Percentiles rank a stretch among this genome's conserved stretches.
phyloP scores from a whole-genome alignment of 345 rosid species.

The Pseudoturritis turrita region DNA sequence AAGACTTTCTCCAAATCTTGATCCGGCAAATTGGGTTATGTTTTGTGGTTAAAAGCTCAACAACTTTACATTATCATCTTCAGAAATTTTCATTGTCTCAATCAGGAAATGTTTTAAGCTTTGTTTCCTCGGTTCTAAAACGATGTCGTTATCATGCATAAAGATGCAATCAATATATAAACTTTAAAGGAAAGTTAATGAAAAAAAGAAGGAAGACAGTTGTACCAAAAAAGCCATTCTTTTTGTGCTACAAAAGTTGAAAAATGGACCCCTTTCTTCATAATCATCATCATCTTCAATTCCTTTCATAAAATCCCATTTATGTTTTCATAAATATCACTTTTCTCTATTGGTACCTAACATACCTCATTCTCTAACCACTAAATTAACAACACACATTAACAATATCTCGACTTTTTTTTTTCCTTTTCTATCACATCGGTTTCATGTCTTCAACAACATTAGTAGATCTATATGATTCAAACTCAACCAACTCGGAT shows the following conservation, averaged over 20 bases:
- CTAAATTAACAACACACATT: not conserved
- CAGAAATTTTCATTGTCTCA: not conserved
- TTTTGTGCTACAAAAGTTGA: slow-evolving; percentile 1
- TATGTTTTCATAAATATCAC: not conserved
- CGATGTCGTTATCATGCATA: slow-evolving; percentile 1
- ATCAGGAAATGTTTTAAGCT: not conserved
- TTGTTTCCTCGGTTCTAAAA: not conserved
- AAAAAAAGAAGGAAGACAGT: slow-evolving; percentile 6
- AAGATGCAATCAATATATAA: slow-evolving; percentile 13
- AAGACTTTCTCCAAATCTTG: not conserved
- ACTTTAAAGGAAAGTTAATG: slow-evolving; percentile 12
- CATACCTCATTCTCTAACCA: slow-evolving; percentile 23
- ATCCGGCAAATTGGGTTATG: not conserved
- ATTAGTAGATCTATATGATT: not conserved
- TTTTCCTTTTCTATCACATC: not conserved
- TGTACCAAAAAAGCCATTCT: not conserved
- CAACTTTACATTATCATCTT: not conserved
- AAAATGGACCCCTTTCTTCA: slow-evolving; percentile 6
- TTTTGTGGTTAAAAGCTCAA: not conserved
- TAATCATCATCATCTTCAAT: slow-evolving; percentile 19
- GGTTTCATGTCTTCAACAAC: not conserved
- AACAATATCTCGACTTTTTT: not conserved
- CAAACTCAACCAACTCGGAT: not conserved
- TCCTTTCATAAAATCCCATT: slow-evolving; percentile 24
- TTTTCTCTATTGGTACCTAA: slow-evolving; percentile 24